Percentiles rank a stretch among this genome's conserved stretches.
Evolutionary conservation across 2,329 filamentous ascomycete genomes (phyloP).

Genomic region (Harringtonia aguacate): DNA sequence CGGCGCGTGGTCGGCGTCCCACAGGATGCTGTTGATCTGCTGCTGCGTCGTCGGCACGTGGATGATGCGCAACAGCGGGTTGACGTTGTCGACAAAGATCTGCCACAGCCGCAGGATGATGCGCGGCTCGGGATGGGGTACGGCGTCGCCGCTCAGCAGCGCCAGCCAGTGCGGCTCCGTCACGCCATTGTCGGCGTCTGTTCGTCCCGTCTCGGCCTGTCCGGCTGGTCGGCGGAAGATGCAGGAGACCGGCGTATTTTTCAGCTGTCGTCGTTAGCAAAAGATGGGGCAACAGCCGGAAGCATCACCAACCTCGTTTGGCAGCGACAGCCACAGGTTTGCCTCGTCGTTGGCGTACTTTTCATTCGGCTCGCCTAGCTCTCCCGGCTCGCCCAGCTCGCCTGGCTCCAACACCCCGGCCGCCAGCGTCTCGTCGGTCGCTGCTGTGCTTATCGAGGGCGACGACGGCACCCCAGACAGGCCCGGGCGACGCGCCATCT

Average conservation of each 20-base stretch:
- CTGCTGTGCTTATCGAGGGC: no score
- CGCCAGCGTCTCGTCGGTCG: no score
- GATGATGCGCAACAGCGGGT: slow-evolving; percentile 20
- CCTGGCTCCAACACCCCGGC: no score
- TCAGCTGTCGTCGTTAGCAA: background rate
- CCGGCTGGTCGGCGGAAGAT: slow-evolving; percentile 3
- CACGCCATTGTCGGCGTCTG: background rate
- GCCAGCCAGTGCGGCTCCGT: background rate
- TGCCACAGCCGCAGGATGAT: slow-evolving; percentile 21
- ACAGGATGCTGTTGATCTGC: slow-evolving; percentile 19
- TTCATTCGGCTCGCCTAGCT: background rate
- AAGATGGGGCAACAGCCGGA: background rate
- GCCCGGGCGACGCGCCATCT: background rate
- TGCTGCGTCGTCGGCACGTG: slow-evolving; percentile 22
- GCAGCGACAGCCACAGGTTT: slow-evolving; percentile 1
- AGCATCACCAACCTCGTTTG: slow-evolving; percentile 1
- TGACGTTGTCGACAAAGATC: slow-evolving; percentile 20
- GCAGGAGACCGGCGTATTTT: slow-evolving; percentile 1
- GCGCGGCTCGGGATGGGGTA: slow-evolving; percentile 19
- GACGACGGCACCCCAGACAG: no score
- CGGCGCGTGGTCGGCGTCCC: slow-evolving; percentile 11
- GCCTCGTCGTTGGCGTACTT: background rate
- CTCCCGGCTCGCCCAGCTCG: no score
- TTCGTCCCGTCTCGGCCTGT: background rate
- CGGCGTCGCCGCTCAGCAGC: background rate